Evolutionary conservation across 179 eudicot genomes (phyloP).

Genomic region (Pouteria campechiana): DNA sequence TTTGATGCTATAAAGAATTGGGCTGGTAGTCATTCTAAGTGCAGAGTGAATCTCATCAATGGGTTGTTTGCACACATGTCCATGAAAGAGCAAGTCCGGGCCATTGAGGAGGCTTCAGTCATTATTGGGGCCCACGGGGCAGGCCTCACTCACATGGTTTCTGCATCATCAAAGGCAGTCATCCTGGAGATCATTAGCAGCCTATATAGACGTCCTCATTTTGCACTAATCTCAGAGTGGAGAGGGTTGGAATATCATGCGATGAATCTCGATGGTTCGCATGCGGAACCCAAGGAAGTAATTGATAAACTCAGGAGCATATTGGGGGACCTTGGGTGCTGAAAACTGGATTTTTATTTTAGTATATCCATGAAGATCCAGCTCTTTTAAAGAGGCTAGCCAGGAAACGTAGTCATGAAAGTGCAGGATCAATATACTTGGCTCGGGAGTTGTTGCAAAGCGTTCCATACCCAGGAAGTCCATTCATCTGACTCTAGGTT

Average conservation of each 20-base stretch:
- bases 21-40: conserved; percentile 36
- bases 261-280: conserved; percentile 47
- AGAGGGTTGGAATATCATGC: conserved; percentile 84
- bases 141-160: conserved; percentile 85
- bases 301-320: conserved; percentile 38
- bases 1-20: conserved; percentile 53
- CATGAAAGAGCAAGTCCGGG: conserved; percentile 88
- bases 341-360: no score
- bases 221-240: conserved; percentile 64
- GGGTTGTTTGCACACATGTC: conserved; percentile 89
- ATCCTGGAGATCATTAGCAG: conserved; percentile 71
- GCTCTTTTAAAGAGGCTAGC: no score
- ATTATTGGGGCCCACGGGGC: conserved; percentile 98
- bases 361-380: no score
- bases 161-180: conserved; percentile 63
- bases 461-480: no score
- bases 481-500: no score
- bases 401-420: no score
- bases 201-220: conserved; percentile 77
- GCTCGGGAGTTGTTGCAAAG: no score
- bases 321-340: conserved; percentile 57
- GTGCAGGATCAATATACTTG: no score
- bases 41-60: conserved; percentile 60
- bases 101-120: conserved; percentile 85
- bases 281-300: conserved; percentile 59